Base-by-base conservation (phyloP, 2,329 filamentous ascomycete genomes). In the Pseudopithomyces maydicus region DNA sequence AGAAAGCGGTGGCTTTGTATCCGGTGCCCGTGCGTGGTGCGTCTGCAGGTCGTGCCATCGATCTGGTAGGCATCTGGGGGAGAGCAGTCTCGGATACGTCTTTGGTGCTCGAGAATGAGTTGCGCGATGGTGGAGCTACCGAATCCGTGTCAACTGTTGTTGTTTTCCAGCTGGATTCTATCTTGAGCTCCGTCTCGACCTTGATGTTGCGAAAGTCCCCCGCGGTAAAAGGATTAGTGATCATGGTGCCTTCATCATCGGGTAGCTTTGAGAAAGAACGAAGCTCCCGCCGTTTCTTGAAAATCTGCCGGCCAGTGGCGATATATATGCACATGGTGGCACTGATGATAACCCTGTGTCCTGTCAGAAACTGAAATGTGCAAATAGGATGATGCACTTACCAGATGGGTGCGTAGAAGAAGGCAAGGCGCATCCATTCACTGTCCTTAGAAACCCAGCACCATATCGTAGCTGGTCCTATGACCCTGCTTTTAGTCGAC, bases 391-490 rank as follows among this genome's bases (percentile, higher is more conserved):
- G 52, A 15, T 41, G 22, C 43, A 7, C 63, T 58, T 62, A 89
- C 88, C 88, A 90, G 55, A 90, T 82, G 6, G 88, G 88, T 0
- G 80, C 88, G 67, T 95, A 96, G 71, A 93, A 94, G 26, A 86
- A 84, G 2, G 85, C 84, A 55, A 95, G 87, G 38, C 91, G 88
- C 74, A 90, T 85, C 56, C 88, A 83, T 54, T 91, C 88, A 84
- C 88, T 92, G 4, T 84, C 76, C 2, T 78, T 69, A 1, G 82
- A 78, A 17, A 95, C 81, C 91, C 91, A 95, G 71, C 91, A 96
- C 91, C 91, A 96, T 20, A 95, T 76, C 81, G 84, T 85, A 26
- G 91, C 91, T 64, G 90, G 82, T 1, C 90, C 91, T 70, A 93
- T 92, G 51, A 94, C 83, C 2, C 80, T 83, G 5, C 85, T 85